Conservation (phyloP, 768 basidiomycete genomes). For the Boletus subparvulus region DNA sequence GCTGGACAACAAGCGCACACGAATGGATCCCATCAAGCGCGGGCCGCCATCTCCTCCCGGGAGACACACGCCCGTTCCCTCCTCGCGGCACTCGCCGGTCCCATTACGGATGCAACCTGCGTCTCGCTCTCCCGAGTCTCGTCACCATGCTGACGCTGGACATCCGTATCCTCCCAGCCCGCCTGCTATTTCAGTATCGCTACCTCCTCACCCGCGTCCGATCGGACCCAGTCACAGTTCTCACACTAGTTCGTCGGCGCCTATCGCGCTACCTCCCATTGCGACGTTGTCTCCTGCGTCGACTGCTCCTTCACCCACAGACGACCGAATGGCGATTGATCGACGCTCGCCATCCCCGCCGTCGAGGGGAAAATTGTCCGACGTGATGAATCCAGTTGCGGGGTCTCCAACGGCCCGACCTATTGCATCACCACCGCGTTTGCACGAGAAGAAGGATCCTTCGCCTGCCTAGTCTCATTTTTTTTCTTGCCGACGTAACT, state of each 20-base stretch:
- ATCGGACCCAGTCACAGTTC: slow-evolving; percentile 53
- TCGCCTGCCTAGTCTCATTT: slow-evolving; percentile 22
- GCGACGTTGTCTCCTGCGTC: slow-evolving; percentile 65
- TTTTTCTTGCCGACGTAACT: slow-evolving; percentile 14
- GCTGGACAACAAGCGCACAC: slow-evolving; percentile 58
- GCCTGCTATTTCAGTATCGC: slow-evolving; percentile 57
- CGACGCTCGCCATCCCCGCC: slow-evolving; percentile 50
- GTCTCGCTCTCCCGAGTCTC: slow-evolving; percentile 67
- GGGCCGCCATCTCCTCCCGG: slow-evolving; percentile 53
- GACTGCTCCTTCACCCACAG: slow-evolving; percentile 53
- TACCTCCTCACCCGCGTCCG: slow-evolving; percentile 76
- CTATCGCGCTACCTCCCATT: slow-evolving; percentile 67
- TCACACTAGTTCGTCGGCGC: slow-evolving; percentile 35
- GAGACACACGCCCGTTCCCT: slow-evolving; percentile 54
- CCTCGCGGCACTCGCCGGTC: slow-evolving; percentile 66
- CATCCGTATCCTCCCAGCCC: slow-evolving; percentile 42
- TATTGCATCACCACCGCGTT: slow-evolving; percentile 53
- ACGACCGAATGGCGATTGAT: slow-evolving; percentile 35
- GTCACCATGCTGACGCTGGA: slow-evolving; percentile 38
- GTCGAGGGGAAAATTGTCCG: slow-evolving; percentile 52
- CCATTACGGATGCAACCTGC: slow-evolving; percentile 72
- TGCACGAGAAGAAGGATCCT: slow-evolving; percentile 34
- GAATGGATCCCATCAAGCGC: slow-evolving; percentile 54
- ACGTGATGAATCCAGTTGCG: slow-evolving; percentile 48
- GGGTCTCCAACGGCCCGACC: slow-evolving; percentile 54